Percentiles rank a stretch among this genome's conserved stretches.
Conservation (phyloP, 176 grass and related monocot species). For the Juncus inflexus region DNA sequence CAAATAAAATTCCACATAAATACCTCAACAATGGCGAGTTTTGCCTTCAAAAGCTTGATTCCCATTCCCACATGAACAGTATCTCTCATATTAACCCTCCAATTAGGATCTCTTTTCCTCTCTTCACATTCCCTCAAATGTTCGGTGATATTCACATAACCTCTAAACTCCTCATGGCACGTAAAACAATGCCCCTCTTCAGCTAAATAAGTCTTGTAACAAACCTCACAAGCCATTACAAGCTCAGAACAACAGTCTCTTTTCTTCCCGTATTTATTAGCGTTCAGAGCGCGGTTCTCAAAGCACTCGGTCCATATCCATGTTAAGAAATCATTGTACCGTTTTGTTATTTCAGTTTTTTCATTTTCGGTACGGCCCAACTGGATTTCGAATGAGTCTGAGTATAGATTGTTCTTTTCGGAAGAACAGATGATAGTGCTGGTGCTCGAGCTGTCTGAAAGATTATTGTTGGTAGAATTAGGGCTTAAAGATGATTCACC, state of each 20-base stretch:
- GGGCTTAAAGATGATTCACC: slow-evolving; percentile 31
- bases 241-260: slow-evolving; percentile 37
- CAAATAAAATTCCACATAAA: slow-evolving; percentile 14
- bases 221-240: slow-evolving; percentile 53
- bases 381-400: slow-evolving; percentile 70
- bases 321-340: slow-evolving; percentile 53
- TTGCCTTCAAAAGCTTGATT: slow-evolving; percentile 66
- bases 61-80: slow-evolving; percentile 47
- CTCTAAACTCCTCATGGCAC: slow-evolving; percentile 78
- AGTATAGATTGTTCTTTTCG: slow-evolving; percentile 41
- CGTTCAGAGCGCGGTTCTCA: slow-evolving; percentile 32
- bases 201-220: slow-evolving; percentile 57
- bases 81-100: slow-evolving; percentile 46
- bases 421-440: slow-evolving; percentile 52
- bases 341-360: slow-evolving; percentile 56
- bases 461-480: slow-evolving; percentile 31
- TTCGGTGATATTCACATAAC: slow-evolving; percentile 55
- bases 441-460: slow-evolving; percentile 71
- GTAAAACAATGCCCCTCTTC: slow-evolving; percentile 79
- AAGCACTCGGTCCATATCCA: slow-evolving; percentile 82
- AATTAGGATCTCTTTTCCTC: slow-evolving; percentile 49
- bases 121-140: slow-evolving; percentile 63
- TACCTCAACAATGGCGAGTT: slow-evolving; percentile 73
- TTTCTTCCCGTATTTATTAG: slow-evolving; percentile 62
- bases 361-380: slow-evolving; percentile 56